phyloP scores from a whole-genome alignment of 768 basidiomycete species.

The Russula olivacea region DNA sequence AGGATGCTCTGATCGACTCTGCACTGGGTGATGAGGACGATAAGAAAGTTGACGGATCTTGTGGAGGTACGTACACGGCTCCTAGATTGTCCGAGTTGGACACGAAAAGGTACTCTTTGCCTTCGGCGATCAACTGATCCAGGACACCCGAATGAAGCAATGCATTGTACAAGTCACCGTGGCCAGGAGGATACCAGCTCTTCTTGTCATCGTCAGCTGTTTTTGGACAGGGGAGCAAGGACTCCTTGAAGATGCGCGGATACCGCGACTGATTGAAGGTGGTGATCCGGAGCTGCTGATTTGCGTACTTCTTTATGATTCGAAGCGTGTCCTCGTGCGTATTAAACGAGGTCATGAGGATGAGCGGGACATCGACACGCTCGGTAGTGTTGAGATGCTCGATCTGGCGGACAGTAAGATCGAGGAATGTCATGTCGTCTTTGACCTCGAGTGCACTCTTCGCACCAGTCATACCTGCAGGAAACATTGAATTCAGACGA shows the following conservation, averaged over 20 bases:
- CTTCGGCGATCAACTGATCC: constrained; percentile 61
- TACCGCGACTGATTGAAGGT: constrained; percentile 71
- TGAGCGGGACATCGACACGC: constrained; percentile 66
- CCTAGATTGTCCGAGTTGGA: constrained; percentile 76
- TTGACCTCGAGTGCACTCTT: constrained; percentile 73
- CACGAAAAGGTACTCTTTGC: constrained; percentile 75
- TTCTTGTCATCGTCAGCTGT: constrained; percentile 55
- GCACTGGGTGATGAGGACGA: constrained; percentile 14
- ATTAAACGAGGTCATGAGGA: constrained; percentile 81
- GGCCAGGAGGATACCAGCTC: constrained; percentile 72
- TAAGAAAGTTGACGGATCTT: background rate
- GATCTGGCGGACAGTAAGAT: constrained; percentile 56
- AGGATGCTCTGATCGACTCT: constrained; percentile 65
- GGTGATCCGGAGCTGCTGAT: constrained; percentile 69
- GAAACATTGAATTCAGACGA: constrained; percentile 3
- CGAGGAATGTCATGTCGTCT: constrained; percentile 66
- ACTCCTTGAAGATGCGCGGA: constrained; percentile 67
- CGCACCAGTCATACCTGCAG: constrained; percentile 49
- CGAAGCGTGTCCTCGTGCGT: constrained; percentile 72
- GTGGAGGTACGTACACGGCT: constrained; percentile 42
- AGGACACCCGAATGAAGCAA: constrained; percentile 66
- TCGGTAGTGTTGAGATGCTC: constrained; percentile 62
- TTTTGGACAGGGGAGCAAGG: constrained; percentile 56
- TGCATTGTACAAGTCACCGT: constrained; percentile 71
- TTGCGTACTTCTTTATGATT: constrained; percentile 75